Evolutionary conservation across 192 early-diverging fungal species (phyloP).

Genomic region (Linnemannia schmuckeri): DNA sequence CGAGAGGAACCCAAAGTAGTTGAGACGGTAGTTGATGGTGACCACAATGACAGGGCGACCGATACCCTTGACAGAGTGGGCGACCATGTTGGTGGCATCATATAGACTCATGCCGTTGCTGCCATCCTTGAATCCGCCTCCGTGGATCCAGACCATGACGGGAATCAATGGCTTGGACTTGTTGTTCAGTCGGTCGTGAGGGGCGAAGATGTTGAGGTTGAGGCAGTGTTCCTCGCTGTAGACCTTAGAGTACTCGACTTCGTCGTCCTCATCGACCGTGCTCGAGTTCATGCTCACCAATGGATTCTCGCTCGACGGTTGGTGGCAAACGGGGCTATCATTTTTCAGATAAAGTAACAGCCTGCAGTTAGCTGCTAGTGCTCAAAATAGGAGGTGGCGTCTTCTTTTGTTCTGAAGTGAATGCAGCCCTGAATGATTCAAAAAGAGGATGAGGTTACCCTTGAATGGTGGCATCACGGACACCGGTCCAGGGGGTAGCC

Average conservation of each 20-base stretch:
- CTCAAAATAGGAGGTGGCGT: background rate
- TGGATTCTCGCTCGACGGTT: slow-evolving; percentile 29
- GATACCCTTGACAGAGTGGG: slow-evolving; percentile 9
- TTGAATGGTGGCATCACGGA: slow-evolving; percentile 38
- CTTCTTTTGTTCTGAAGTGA: background rate
- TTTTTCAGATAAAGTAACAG: background rate
- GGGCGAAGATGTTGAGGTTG: slow-evolving; percentile 62
- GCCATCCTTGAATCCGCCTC: slow-evolving; percentile 41
- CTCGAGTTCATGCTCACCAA: slow-evolving; percentile 26
- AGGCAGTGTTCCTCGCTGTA: slow-evolving; percentile 60
- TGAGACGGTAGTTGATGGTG: slow-evolving; percentile 53
- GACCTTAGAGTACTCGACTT: slow-evolving; percentile 32
- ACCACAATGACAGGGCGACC: slow-evolving; percentile 52
- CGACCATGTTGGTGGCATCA: slow-evolving; percentile 39
- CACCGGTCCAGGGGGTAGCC: slow-evolving; percentile 40
- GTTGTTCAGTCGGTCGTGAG: slow-evolving; percentile 22
- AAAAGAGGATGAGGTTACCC: slow-evolving; percentile 12
- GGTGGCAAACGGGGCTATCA: slow-evolving; percentile 44
- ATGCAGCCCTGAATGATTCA: background rate
- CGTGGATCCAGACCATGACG: slow-evolving; percentile 55
- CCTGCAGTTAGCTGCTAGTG: background rate
- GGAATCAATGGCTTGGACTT: slow-evolving; percentile 25
- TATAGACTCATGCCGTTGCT: slow-evolving; percentile 43
- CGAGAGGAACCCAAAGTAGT: slow-evolving; percentile 53
- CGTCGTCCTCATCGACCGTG: slow-evolving; percentile 36